phyloP scores from a whole-genome alignment of 306 rosid genomes.

The Vachellia pachyceras region DNA sequence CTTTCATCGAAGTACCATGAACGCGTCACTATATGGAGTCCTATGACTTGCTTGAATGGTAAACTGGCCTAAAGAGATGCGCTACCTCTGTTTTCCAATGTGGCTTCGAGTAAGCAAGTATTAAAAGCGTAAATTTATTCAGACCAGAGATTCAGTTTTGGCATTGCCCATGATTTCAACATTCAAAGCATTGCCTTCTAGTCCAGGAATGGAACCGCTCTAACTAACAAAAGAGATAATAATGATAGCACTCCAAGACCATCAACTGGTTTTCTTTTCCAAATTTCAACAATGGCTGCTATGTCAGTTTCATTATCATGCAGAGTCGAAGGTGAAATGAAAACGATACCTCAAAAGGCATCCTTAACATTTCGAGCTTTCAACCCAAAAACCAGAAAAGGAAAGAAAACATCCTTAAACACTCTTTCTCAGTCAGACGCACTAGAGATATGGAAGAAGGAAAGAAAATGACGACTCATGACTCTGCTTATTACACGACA shows the following conservation, averaged over 20 bases:
- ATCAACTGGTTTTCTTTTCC: conserved; percentile 8
- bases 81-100: not conserved
- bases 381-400: not conserved
- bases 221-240: not conserved
- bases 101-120: not conserved
- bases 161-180: not conserved
- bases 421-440: not conserved
- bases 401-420: conserved; percentile 5
- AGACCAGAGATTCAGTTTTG: not conserved
- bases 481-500: conserved; percentile 11
- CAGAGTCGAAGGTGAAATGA: conserved; percentile 3
- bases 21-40: not conserved
- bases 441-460: not conserved
- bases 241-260: conserved; percentile 11
- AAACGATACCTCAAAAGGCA: conserved; percentile 32
- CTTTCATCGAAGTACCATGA: not conserved
- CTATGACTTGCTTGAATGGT: not conserved
- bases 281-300: conserved; percentile 17
- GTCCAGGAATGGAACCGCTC: not conserved
- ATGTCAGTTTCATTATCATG: conserved; percentile 27
- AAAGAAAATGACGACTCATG: not conserved
- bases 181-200: not conserved
- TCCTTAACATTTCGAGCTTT: conserved; percentile 7
- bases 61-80: not conserved
- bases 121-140: not conserved